Evolutionary conservation across 805 yeast species (phyloP).

Genomic region (Yarrowia alimentaria): DNA sequence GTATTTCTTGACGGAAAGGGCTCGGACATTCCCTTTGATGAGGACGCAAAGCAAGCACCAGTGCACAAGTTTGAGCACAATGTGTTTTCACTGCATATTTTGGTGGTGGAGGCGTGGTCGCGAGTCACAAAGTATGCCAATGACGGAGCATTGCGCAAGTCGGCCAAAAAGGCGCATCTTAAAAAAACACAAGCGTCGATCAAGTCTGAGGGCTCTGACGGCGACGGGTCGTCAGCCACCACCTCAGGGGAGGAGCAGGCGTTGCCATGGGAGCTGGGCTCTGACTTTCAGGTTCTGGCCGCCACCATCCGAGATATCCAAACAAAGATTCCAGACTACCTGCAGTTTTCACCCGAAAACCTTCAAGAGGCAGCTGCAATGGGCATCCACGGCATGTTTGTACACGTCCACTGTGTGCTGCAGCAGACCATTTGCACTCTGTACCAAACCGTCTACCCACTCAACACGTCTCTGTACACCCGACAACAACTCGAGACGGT

Average conservation of each 20-base stretch:
- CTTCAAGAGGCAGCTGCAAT: slow-evolving; percentile 5
- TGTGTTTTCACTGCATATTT: slow-evolving; percentile 18
- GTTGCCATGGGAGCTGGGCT: slow-evolving; percentile 32
- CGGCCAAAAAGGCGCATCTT: too few species aligned
- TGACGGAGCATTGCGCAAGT: slow-evolving; percentile 29
- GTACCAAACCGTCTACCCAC: slow-evolving; percentile 39
- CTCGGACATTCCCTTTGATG: slow-evolving; percentile 21
- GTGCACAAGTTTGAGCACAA: slow-evolving; percentile 30
- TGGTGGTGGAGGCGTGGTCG: slow-evolving; percentile 32
- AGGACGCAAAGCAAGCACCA: slow-evolving; percentile 25
- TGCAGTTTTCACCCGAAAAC: slow-evolving; percentile 20
- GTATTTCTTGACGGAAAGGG: slow-evolving; percentile 21
- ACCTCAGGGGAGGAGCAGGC: not conserved
- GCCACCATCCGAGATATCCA: slow-evolving; percentile 2
- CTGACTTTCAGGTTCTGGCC: slow-evolving; percentile 30
- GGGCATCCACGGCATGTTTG: slow-evolving; percentile 34
- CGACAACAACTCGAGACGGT: slow-evolving; percentile 1
- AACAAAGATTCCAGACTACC: slow-evolving; percentile 25
- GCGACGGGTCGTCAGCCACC: too few species aligned
- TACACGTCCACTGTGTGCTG: slow-evolving; percentile 39
- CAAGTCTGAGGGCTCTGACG: too few species aligned
- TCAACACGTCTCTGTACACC: slow-evolving; percentile 29
- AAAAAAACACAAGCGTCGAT: too few species aligned
- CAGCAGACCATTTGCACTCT: slow-evolving; percentile 38
- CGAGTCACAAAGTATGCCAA: slow-evolving; percentile 31